Conservation (phyloP, 1,284 basidiomycete genomes). For the Omphalotus olearius region DNA sequence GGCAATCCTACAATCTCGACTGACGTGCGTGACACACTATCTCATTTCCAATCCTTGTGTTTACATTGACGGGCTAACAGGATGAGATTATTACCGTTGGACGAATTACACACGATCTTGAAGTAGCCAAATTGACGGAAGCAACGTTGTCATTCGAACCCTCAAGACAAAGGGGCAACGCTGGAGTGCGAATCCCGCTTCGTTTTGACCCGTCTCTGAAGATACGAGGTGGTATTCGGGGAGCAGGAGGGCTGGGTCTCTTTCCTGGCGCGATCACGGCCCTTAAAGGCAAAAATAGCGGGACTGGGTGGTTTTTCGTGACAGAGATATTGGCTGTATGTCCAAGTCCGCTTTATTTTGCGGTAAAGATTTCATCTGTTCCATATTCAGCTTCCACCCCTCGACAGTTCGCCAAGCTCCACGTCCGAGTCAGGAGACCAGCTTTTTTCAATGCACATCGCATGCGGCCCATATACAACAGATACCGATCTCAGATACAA, state of each 20-base stretch:
- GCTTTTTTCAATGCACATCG: slow-evolving; percentile 63
- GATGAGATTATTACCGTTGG: slow-evolving; percentile 79
- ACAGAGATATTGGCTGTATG: slow-evolving; percentile 77
- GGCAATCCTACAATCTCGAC: slow-evolving; percentile 75
- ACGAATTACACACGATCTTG: slow-evolving; percentile 73
- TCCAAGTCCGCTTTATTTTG: slow-evolving; percentile 19
- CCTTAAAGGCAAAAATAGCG: slow-evolving; percentile 88
- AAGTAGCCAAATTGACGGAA: slow-evolving; percentile 71
- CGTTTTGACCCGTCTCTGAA: slow-evolving; percentile 65
- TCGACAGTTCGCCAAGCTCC: slow-evolving; percentile 28
- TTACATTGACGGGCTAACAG: slow-evolving; percentile 29
- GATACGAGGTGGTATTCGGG: slow-evolving; percentile 61
- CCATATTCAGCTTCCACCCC: slow-evolving; percentile 42
- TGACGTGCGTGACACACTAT: slow-evolving; percentile 45
- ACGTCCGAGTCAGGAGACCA: slow-evolving; percentile 30
- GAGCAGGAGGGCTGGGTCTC: slow-evolving; percentile 68
- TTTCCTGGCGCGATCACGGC: slow-evolving; percentile 91
- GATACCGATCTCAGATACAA: slow-evolving; percentile 76
- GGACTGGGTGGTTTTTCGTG: slow-evolving; percentile 82
- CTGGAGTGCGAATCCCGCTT: slow-evolving; percentile 54
- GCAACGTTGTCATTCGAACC: slow-evolving; percentile 75
- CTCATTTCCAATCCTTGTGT: neutral
- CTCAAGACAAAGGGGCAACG: slow-evolving; percentile 74
- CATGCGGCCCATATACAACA: slow-evolving; percentile 79
- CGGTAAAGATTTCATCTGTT: slow-evolving; percentile 8